Conservation (phyloP, 192 early-diverging fungal species). For the Paraglomus brasilianum region DNA sequence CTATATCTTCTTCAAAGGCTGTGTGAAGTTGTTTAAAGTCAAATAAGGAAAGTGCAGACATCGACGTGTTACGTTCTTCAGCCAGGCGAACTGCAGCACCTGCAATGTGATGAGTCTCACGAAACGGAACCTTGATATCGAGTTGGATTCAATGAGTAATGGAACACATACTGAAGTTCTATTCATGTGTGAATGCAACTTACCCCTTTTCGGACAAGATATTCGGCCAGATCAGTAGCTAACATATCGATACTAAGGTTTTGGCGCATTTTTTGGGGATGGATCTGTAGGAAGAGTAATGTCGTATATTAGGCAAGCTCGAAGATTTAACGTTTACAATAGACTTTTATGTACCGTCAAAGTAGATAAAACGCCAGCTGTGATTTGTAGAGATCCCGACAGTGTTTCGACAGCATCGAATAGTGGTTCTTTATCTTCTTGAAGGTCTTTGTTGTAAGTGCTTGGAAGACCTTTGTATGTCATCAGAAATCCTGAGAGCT, state of each 20-base stretch:
- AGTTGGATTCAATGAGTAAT: neutral
- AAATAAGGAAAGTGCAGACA: conserved; percentile 69
- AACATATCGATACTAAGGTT: conserved; percentile 91
- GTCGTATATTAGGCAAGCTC: neutral
- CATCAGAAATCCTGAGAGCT: conserved; percentile 97
- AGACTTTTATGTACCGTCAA: conserved; percentile 54
- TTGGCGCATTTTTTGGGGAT: conserved; percentile 79
- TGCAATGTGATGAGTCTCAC: conserved; percentile 98
- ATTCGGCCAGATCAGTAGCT: conserved; percentile 97
- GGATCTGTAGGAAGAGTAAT: conserved; percentile 55
- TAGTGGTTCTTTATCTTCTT: conserved; percentile 99
- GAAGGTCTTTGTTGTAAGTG: conserved; percentile 99
- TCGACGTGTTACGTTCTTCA: conserved; percentile 75
- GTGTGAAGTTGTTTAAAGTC: conserved; percentile 88
- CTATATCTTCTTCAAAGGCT: conserved; percentile 81
- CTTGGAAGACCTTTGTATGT: conserved; percentile 94
- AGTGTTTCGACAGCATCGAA: conserved; percentile 94
- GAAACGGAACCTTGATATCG: conserved; percentile 85
- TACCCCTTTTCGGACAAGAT: conserved; percentile 93
- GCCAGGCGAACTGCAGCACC: conserved; percentile 92
- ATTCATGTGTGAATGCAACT: conserved; percentile 18
- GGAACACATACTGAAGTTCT: conserved; percentile 5
- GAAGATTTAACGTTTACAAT: neutral
- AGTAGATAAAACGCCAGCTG: conserved; percentile 88
- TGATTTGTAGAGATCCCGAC: conserved; percentile 88